Base-by-base conservation (phyloP, 208 protist genomes). In the Crithidia mellificae region DNA sequence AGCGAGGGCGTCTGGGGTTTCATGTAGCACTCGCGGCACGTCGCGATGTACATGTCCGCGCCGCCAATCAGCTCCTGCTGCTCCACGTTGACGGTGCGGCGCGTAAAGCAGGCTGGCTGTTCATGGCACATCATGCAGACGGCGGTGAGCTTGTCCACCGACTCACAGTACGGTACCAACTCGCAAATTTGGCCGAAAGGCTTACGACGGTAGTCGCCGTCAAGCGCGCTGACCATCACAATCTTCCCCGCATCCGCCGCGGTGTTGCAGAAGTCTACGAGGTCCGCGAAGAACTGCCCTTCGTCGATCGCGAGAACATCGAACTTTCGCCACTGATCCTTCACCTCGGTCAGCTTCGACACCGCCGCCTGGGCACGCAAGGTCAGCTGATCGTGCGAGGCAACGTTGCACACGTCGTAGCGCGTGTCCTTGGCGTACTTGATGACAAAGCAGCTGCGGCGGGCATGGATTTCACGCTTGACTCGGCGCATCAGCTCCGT, bases 291-390 rank as follows among this genome's bases (percentile, higher is more conserved):
- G 73, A 97, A 96, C 75, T 97, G 92, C 0, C 92, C 92, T 56
- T 97, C 96, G 61, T 98, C 96, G 22, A 98, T 87, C 2, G 92
- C 96, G 27, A 98, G 87, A 6, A 98, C 89, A 50, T 98, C 94
- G 58, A 87, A 95, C 20, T 66, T n/a, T 32, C 76, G 29, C 64
- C 87, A 93, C 39, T 27, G 27, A 27, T 91, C 79, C 24, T 44
- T 68, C 14, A 95, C 78, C 36, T 93, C 87, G 9, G n/a, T 32
- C 6, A 98, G 79, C 30, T 38, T 27, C 43, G 75, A 54, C 51
- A 90, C 87, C 19, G 88, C 78, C 9, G 81, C 83, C 3, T 93
- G 72, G 6, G 92, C 94, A 24, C 63, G 51, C 9, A 95, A 72
- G 38, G 70, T 78, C 20, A 78, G 39, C 67, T 83, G 61, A 67